Base-by-base conservation (phyloP, 139 green algal genomes). In the Chara braunii region DNA sequence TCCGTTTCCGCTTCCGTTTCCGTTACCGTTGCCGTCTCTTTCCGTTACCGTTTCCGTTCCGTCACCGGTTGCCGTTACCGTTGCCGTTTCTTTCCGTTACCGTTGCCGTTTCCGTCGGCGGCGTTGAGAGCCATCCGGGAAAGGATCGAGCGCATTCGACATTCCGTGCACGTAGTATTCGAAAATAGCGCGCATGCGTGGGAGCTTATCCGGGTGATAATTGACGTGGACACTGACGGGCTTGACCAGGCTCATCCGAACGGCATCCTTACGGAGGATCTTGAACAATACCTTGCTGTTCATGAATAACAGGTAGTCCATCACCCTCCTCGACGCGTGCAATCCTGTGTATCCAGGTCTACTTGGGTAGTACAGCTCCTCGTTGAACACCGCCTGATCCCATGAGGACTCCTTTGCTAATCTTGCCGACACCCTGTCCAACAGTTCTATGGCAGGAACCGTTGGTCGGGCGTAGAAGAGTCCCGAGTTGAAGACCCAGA, bases 141-240 rank as follows among this genome's bases (percentile, higher is more conserved):
- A 73, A 29, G 34, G 43, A 45, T 75, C 32, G 48, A 77, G 24
- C 1, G 68, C 68, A 1, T 18, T 4, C 14, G 34, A 35, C 28
- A 73, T 37, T 12, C 60, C 60, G 24, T 74, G 24, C 28, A 72
- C 51, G 33, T 68, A 75, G 31, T 72, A 67, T 24, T 54, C 12
- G 18, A 75, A 33, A 23, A 78, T 43, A 26, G 67, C 51, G 5
- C 69, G 23, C 75, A 81, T 75, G 28, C 68, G 51, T 32, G 70
- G 52, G 31, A 69, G 51, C 61, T 78, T 61, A 68, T 97, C 87
- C 3, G 89, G 84, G 61, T 91, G 86, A 56, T 91, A 92, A 61
- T 91, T 91, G 31, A 77, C 62, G 57, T 91, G 75, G n/a, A 81
- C 43, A 12, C 36, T 75, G 32, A 79, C 69, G 4, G 75, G 74